Percentiles rank a stretch among this genome's conserved stretches.
These are phyloP conservation scores for Rhizomucor miehei DNA, from an alignment of 371 early-diverging fungal species.

Conservation along the genomic window DNA sequence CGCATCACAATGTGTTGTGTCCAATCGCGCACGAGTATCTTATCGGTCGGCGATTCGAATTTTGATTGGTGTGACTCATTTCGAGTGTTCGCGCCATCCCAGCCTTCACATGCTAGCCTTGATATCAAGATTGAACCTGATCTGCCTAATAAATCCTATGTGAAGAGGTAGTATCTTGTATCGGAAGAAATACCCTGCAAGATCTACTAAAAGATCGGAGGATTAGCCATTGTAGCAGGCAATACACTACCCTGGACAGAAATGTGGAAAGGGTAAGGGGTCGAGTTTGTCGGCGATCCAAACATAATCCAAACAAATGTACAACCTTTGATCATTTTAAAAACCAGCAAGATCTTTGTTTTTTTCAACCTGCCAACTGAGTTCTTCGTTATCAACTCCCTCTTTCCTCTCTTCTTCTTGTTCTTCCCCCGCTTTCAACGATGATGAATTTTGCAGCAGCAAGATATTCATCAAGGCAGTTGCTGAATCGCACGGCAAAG, in stretches of 20 bases:
- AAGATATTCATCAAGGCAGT: constrained; percentile 21
- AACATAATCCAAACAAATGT: no score
- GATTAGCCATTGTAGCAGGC: no score
- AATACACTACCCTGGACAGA: no score
- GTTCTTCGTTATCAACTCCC: constrained; percentile 1
- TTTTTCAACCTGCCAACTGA: constrained; percentile 1
- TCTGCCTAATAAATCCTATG: no score
- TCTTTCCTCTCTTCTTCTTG: neutral
- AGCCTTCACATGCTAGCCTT: neutral
- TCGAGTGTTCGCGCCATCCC: constrained; percentile 5
- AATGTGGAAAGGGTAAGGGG: no score
- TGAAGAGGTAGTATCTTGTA: no score
- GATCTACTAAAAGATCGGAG: no score
- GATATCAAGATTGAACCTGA: neutral
- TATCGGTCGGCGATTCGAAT: constrained; percentile 3
- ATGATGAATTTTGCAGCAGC: constrained; percentile 17
- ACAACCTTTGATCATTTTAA: no score
- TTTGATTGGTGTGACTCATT: constrained; percentile 53
- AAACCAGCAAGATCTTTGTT: constrained; percentile 6
- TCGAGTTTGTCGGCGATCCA: no score
- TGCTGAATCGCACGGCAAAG: constrained; percentile 8
- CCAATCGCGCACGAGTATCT: constrained; percentile 21
- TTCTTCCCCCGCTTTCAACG: neutral
- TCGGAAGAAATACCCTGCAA: no score
- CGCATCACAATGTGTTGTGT: constrained; percentile 19